These are phyloP conservation scores for Colletotrichum sp. DNA, from an alignment of 2,329 filamentous ascomycete genomes.

Conservation along the genomic window DNA sequence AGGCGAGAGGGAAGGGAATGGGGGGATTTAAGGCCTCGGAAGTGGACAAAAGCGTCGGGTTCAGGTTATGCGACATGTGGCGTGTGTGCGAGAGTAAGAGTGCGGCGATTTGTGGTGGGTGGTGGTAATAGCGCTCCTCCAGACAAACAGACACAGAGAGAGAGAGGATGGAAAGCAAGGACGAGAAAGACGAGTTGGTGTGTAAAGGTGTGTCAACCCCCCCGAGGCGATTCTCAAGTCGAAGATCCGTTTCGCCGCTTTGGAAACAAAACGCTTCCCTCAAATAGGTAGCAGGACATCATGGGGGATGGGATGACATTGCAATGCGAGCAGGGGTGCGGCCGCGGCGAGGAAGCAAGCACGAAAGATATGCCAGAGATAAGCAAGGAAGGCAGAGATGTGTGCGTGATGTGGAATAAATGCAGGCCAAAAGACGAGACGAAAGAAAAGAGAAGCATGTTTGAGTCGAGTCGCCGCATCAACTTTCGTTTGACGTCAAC, in stretches of 20 bases:
- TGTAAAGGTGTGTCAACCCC: neutral
- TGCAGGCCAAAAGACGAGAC: neutral
- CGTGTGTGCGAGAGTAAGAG: neutral
- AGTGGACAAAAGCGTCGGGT: neutral
- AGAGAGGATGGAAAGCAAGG: neutral
- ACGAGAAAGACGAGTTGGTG: neutral
- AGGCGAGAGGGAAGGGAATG: neutral
- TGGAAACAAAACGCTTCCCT: constrained; percentile 8
- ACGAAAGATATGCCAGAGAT: neutral
- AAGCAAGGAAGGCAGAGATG: neutral
- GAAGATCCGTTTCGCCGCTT: constrained; percentile 9
- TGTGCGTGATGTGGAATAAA: neutral
- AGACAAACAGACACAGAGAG: neutral
- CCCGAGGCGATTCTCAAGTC: neutral
- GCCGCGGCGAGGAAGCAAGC: neutral
- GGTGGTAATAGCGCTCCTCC: neutral
- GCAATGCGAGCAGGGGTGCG: neutral
- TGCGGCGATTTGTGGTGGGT: neutral
- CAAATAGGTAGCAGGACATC: constrained; percentile 3
- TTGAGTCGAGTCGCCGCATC: constrained; percentile 7
- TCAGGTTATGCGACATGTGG: neutral
- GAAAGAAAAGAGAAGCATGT: neutral
- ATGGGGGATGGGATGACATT: constrained; percentile 8
- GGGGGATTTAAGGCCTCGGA: neutral
- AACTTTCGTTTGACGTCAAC: constrained; percentile 17